These are phyloP conservation scores for Peribolospora kevripleyi DNA, from an alignment of 768 basidiomycete species.

Conservation along the genomic window DNA sequence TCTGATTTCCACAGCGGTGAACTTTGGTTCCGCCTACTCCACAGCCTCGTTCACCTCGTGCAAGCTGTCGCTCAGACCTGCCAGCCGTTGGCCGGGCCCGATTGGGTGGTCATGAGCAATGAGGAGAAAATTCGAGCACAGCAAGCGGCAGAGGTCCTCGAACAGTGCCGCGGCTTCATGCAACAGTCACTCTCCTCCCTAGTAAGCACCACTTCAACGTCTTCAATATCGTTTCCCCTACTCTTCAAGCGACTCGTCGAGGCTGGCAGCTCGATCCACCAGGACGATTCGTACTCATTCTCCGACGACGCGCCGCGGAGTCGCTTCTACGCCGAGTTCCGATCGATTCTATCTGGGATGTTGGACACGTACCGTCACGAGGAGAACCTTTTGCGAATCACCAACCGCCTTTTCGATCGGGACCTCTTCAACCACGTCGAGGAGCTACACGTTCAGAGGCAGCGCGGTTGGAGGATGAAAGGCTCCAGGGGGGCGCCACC, in stretches of 20 bases:
- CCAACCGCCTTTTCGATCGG: conserved; percentile 51
- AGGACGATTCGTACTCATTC: conserved; percentile 28
- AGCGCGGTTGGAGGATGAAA: conserved; percentile 18
- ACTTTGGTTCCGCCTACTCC: conserved; percentile 68
- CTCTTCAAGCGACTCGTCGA: conserved; percentile 81
- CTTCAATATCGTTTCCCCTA: conserved; percentile 63
- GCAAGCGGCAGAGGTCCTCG: conserved; percentile 23
- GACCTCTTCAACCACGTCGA: conserved; percentile 58
- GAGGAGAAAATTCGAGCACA: conserved; percentile 10
- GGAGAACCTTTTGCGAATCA: conserved; percentile 65
- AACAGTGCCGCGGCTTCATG: conserved; percentile 42
- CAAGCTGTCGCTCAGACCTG: conserved; percentile 25
- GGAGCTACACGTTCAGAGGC: conserved; percentile 21
- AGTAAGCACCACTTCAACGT: conserved; percentile 56
- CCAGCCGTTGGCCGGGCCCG: conserved; percentile 1
- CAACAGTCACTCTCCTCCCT: conserved; percentile 64
- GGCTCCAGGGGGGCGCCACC: background rate
- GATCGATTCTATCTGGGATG: conserved; percentile 80
- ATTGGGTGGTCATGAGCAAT: conserved; percentile 6
- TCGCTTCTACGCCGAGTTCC: conserved; percentile 53
- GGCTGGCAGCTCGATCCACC: conserved; percentile 30
- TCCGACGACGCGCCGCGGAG: too few relatives aligned
- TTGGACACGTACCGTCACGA: conserved; percentile 80
- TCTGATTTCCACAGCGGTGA: conserved; percentile 36
- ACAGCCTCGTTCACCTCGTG: conserved; percentile 53